phyloP scores from a whole-genome alignment of 768 basidiomycete species.

The Rhodotorula taiwanensis region DNA sequence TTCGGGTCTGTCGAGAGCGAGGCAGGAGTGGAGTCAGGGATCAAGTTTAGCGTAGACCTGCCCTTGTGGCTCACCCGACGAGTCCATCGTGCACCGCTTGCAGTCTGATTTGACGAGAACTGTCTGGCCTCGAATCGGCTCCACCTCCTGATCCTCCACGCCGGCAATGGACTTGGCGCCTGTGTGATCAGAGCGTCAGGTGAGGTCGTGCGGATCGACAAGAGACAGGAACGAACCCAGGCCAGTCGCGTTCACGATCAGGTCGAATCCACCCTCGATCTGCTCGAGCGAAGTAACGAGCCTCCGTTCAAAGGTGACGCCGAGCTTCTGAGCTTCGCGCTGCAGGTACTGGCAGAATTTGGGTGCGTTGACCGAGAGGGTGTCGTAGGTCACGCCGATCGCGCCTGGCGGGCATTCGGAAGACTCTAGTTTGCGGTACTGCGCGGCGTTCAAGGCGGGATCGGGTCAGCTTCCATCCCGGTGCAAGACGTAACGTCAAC shows the following conservation, averaged over 20 bases:
- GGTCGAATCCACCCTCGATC: conserved; percentile 44
- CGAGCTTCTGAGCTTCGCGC: conserved; percentile 45
- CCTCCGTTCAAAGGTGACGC: conserved; percentile 50
- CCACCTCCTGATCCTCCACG: conserved; percentile 66
- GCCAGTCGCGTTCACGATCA: conserved; percentile 55
- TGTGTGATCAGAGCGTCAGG: not conserved
- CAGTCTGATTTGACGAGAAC: conserved; percentile 53
- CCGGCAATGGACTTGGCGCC: conserved; percentile 70
- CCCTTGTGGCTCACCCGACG: not conserved
- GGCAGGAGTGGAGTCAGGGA: no score
- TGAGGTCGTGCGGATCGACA: not conserved
- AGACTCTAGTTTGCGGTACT: conserved; percentile 8
- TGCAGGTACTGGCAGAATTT: conserved; percentile 54
- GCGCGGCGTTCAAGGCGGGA: not conserved
- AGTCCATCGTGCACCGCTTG: conserved; percentile 31
- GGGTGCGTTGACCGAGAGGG: conserved; percentile 53
- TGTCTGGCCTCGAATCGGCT: conserved; percentile 77
- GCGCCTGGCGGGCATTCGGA: conserved; percentile 15
- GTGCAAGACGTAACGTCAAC: no score
- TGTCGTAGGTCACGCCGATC: conserved; percentile 50
- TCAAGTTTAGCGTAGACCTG: not conserved
- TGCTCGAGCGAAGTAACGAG: conserved; percentile 51
- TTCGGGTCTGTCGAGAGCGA: conserved; percentile 20
- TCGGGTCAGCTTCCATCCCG: not conserved
- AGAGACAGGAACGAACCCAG: conserved; percentile 46